Conservation (phyloP, 1,284 basidiomycete genomes). For the Trichosporon asahii region DNA sequence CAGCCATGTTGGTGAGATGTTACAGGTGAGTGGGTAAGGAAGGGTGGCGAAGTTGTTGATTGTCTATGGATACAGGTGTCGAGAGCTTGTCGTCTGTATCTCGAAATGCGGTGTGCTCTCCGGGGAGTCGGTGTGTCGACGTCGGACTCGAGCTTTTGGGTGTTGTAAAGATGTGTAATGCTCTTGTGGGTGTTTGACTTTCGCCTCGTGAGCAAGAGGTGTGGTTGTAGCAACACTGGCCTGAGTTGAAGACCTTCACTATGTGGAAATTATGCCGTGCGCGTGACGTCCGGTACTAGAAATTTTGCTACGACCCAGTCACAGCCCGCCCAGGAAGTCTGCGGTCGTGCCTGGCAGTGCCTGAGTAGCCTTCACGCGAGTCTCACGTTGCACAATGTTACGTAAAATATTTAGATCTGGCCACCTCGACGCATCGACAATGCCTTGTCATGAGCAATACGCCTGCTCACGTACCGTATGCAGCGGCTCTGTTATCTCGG, state of each 20-base stretch:
- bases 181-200: not conserved
- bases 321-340: not conserved
- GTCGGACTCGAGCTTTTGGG: not conserved
- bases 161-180: not conserved
- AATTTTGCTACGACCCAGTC: conserved; percentile 1
- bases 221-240: not conserved
- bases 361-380: not conserved
- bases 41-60: conserved; percentile 5
- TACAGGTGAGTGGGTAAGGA: not conserved
- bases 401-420: not conserved
- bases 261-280: not conserved
- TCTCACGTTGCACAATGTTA: not conserved
- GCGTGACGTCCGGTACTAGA: not conserved
- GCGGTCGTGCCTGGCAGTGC: not conserved
- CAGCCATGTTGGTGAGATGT: conserved; percentile 8
- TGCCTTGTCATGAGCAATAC: too few species aligned
- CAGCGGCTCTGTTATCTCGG: too few species aligned
- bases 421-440: too few species aligned
- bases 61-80: not conserved
- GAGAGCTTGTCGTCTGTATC: not conserved
- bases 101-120: not conserved
- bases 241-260: not conserved
- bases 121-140: not conserved
- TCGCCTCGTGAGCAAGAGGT: not conserved
- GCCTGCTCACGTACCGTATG: too few species aligned